Evolutionary conservation across 129 eudicot genomes (phyloP), one percentile per base, ranked within the genome.

Genomic region (Apium graveolens): DNA sequence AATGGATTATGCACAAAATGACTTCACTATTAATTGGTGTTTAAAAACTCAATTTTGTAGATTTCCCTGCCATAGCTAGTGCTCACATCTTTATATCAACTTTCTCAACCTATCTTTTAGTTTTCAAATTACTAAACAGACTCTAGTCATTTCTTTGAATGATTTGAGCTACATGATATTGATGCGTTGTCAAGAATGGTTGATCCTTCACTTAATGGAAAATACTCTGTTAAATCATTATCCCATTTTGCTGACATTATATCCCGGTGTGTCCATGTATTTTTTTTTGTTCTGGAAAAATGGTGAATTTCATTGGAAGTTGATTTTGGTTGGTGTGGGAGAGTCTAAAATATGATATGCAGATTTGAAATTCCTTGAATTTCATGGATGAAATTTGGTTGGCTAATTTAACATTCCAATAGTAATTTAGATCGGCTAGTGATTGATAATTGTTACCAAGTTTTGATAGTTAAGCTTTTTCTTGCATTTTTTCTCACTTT

Each of bases 81-180:
- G n/a, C n/a, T n/a, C n/a, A n/a, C n/a, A n/a, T n/a, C n/a, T n/a
- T n/a, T n/a, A n/a, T n/a, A n/a, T n/a, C n/a, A n/a, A n/a, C n/a
- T n/a, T n/a, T n/a, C n/a, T n/a, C n/a, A n/a, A n/a, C n/a, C n/a
- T n/a, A n/a, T n/a, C n/a, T n/a, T n/a, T n/a, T n/a, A n/a, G n/a
- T n/a, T n/a, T n/a, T n/a, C n/a, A n/a, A n/a, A n/a, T n/a, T n/a
- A n/a, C n/a, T n/a, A n/a, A n/a, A n/a, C n/a, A n/a, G n/a, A n/a
- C n/a, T n/a, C n/a, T n/a, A n/a, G n/a, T n/a, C n/a, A n/a, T n/a
- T n/a, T n/a, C n/a, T n/a, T n/a, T n/a, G n/a, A n/a, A n/a, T n/a
- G n/a, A n/a, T n/a, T n/a, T n/a, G n/a, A 85, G 87, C 98, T 92
- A 63, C 98, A 92, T 79, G 98, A 92, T 81, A 88, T 87, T 53